A percentile compares a stretch with the other conserved stretches of the same genome.
These are phyloP conservation scores for Coniferiporia sulphurascens DNA, from an alignment of 1,284 basidiomycete genomes.

Conservation along the genomic window DNA sequence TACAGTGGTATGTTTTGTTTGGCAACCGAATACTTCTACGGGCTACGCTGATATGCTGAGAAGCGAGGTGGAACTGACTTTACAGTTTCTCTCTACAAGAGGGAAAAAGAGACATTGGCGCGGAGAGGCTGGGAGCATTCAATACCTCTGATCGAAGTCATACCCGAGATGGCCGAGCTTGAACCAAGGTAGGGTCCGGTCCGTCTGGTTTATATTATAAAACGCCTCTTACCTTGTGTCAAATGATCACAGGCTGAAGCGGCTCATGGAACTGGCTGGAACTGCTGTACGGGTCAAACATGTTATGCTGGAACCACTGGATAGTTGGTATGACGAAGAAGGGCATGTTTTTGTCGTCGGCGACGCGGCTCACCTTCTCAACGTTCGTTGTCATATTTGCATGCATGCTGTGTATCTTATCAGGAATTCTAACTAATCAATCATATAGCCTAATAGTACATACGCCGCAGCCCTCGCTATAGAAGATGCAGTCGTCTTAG, in stretches of 20 bases:
- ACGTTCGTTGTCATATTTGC: slow-evolving; percentile 22
- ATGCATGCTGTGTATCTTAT: not conserved
- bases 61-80: not conserved
- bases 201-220: not conserved
- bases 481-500: slow-evolving; percentile 55
- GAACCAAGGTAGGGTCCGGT: not conserved
- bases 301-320: not conserved
- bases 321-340: slow-evolving; percentile 48
- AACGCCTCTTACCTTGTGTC: not conserved
- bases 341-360: slow-evolving; percentile 40
- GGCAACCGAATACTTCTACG: no score
- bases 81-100: not conserved
- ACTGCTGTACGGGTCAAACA: not conserved
- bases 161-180: not conserved
- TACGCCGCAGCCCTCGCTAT: slow-evolving; percentile 25
- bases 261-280: not conserved
- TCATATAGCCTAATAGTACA: slow-evolving; percentile 1
- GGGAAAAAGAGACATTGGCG: not conserved
- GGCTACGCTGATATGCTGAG: not conserved
- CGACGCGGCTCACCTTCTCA: slow-evolving; percentile 43
- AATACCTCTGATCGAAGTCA: not conserved
- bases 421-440: not conserved
- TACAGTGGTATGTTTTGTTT: not conserved
- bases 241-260: not conserved
- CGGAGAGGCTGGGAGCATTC: not conserved